Conservation (phyloP, 2,329 filamentous ascomycete genomes). For the Epichloe baconii region DNA sequence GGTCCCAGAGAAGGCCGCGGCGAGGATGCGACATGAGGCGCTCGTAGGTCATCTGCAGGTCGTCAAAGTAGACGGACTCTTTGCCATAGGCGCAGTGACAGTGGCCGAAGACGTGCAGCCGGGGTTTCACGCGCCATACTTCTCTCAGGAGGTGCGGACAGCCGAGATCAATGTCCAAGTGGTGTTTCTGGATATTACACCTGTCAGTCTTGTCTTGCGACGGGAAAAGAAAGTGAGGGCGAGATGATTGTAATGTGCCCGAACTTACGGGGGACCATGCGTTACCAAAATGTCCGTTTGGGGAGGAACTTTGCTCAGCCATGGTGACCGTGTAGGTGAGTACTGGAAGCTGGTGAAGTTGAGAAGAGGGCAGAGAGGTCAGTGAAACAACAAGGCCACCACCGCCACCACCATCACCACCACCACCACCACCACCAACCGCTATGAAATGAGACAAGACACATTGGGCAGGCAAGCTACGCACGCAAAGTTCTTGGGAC, state of each 20-base stretch:
- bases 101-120: conserved; percentile 75
- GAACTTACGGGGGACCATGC: conserved; percentile 55
- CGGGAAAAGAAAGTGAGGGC: too few species aligned
- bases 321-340: conserved; percentile 49
- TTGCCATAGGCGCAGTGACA: conserved; percentile 63
- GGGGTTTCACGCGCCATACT: conserved; percentile 59
- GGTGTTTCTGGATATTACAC: conserved; percentile 36
- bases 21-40: conserved; percentile 36
- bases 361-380: not conserved
- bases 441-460: not conserved
- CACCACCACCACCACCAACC: too few species aligned
- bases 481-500: conserved; percentile 53
- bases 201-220: not conserved
- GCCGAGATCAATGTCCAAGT: conserved; percentile 57
- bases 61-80: conserved; percentile 62
- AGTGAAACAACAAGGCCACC: not conserved
- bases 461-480: conserved; percentile 6
- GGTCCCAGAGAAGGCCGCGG: conserved; percentile 30
- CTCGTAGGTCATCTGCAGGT: conserved; percentile 59
- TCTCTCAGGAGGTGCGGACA: conserved; percentile 60
- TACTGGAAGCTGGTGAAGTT: conserved; percentile 54
- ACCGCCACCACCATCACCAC: too few species aligned
- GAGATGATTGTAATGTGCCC: too few species aligned
- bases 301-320: conserved; percentile 55
- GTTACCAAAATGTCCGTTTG: conserved; percentile 71